These are phyloP conservation scores for Mediolabrus comicus DNA, from an alignment of 108 stramenopile genomes.

Conservation along the genomic window DNA sequence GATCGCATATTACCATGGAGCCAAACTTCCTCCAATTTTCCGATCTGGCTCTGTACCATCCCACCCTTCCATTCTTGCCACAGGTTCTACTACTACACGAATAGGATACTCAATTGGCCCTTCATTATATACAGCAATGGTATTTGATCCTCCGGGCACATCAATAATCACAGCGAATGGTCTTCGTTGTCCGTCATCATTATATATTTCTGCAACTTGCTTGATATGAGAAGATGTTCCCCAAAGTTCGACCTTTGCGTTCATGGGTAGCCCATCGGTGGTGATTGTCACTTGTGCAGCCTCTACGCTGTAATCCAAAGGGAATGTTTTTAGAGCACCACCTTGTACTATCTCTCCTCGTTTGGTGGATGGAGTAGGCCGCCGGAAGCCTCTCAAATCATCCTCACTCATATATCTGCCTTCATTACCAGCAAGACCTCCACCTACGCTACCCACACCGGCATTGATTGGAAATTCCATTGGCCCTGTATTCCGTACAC, in stretches of 20 bases:
- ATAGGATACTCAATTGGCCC: constrained; percentile 49
- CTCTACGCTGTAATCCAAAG: constrained; percentile 33
- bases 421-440: constrained; percentile 22
- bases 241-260: constrained; percentile 46
- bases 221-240: constrained; percentile 31
- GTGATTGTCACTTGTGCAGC: constrained; percentile 40
- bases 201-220: constrained; percentile 47
- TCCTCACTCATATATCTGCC: constrained; percentile 13
- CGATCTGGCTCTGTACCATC: constrained; percentile 27
- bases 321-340: constrained; percentile 35
- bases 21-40: constrained; percentile 33
- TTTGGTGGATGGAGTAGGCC: constrained; percentile 10
- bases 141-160: constrained; percentile 36
- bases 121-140: constrained; percentile 43
- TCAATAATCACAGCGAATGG: constrained; percentile 42
- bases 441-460: constrained; percentile 15
- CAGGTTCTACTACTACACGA: constrained; percentile 32
- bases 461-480: constrained; percentile 48
- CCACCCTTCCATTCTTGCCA: constrained; percentile 37
- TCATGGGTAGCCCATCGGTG: constrained; percentile 44
- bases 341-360: constrained; percentile 37
- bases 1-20: constrained; percentile 18
- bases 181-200: constrained; percentile 33
- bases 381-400: constrained; percentile 22
- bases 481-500: constrained; percentile 42